Evolutionary conservation across 2,329 filamentous ascomycete species (phyloP), one percentile per base, ranked within the genome.

Genomic region (Trichoderma citrinoviride): DNA sequence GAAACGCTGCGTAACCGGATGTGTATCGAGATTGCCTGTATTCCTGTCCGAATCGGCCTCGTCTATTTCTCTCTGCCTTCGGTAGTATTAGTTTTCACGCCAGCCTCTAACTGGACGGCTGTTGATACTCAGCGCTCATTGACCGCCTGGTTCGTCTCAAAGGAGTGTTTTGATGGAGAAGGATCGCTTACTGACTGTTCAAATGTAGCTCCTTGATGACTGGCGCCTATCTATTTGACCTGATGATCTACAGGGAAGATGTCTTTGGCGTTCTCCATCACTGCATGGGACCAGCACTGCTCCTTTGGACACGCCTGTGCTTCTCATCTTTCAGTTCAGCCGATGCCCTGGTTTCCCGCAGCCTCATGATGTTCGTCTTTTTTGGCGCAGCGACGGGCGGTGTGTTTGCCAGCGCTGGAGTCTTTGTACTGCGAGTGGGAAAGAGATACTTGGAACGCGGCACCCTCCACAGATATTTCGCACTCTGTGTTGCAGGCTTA

Each of bases 361-460:
- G 56, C 19, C 29, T 60, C 15, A 60, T 60, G 56, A 60, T 60
- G 56, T 60, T 60, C n/a, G 40, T 60, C 15, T 60, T 60, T 6
- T 60, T 60, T 14, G 56, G 56, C 19, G 56, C 56, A 29, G 40
- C 56, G 15, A 60, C 56, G 10, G 56, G 56, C 8, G 56, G 56
- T 3, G 43, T 46, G 23, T 43, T 46, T 19, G 56, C 56, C 21
- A 60, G 40, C 29, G 41, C 40, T 19, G 40, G 56, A 27, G 56
- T 60, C 15, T 60, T 60, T n/a, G n/a, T 60, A 25, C 41, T 60
- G n/a, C 56, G 56, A 14, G 41, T 60, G n/a, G 56, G 56, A 5
- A 60, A 60, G 44, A 43, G 27, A 21, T 60, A 60, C 17, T 10
- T 60, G 15, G 19, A 60, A 25, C 37, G 41, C 15, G 10, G 17